phyloP scores from a whole-genome alignment of 164 flowering plant genomes.

The Liquidambar formosana region DNA sequence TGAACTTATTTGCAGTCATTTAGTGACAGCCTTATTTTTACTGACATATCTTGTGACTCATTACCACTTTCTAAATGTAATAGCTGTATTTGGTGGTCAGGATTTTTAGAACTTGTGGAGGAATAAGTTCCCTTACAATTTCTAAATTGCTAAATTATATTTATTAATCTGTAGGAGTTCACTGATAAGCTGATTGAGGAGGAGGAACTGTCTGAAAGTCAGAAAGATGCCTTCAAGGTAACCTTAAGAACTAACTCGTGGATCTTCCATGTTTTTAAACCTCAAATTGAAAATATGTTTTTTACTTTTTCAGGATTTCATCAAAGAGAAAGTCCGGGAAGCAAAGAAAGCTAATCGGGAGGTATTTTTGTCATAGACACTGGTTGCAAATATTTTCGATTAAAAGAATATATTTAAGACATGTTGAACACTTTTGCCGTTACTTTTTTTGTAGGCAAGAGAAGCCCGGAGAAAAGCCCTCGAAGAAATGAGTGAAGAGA shows the following conservation, averaged over 20 bases:
- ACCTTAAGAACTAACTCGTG: not conserved
- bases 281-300: not conserved
- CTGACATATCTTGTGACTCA: not conserved
- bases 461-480: slow-evolving; percentile 73
- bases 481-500: slow-evolving; percentile 79
- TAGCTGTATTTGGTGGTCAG: not conserved
- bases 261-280: not conserved
- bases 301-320: slow-evolving; percentile 55
- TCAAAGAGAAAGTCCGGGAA: slow-evolving; percentile 83
- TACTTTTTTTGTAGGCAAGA: slow-evolving; percentile 57
- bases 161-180: slow-evolving; percentile 57
- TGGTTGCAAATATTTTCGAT: not conserved
- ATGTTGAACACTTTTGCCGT: not conserved
- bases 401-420: not conserved
- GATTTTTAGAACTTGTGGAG: not conserved
- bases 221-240: slow-evolving; percentile 87
- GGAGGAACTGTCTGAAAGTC: slow-evolving; percentile 66
- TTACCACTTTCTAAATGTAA: not conserved
- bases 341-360: slow-evolving; percentile 76
- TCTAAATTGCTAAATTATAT: not conserved
- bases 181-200: slow-evolving; percentile 59
- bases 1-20: not conserved
- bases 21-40: not conserved
- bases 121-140: not conserved
- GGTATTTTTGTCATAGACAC: slow-evolving; percentile 38